Evolutionary conservation across 108 stramenopile genomes (phyloP).

Genomic region (Pseudonitzschia delicatissima): DNA sequence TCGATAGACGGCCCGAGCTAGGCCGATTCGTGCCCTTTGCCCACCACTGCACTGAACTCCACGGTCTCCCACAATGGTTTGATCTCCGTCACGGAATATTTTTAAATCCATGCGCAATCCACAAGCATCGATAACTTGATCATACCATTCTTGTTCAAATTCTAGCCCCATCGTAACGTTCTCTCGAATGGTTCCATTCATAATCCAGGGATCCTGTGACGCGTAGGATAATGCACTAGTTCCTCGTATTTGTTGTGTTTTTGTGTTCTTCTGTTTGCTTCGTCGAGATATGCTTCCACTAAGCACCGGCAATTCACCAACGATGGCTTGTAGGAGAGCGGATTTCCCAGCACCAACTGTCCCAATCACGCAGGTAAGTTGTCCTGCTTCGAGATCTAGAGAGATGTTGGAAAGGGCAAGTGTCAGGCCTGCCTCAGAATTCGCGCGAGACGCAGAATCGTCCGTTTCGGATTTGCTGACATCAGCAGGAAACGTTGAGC

Average conservation of each 20-base stretch:
- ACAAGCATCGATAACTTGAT: slow-evolving; percentile 67
- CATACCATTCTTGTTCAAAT: slow-evolving; percentile 55
- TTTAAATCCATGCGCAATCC: slow-evolving; percentile 72
- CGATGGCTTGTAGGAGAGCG: slow-evolving; percentile 61
- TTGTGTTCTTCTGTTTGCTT: background rate
- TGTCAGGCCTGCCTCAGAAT: slow-evolving; percentile 47
- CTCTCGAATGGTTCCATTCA: slow-evolving; percentile 83
- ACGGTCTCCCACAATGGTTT: slow-evolving; percentile 88
- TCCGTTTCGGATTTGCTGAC: no score
- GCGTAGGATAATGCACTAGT: slow-evolving; percentile 60
- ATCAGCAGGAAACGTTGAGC: no score
- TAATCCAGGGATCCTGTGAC: slow-evolving; percentile 91
- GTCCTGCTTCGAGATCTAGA: slow-evolving; percentile 43
- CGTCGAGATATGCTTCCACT: slow-evolving; percentile 27
- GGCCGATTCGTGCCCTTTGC: slow-evolving; percentile 86
- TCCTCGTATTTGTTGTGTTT: slow-evolving; percentile 28
- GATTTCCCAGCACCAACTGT: slow-evolving; percentile 64
- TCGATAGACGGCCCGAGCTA: slow-evolving; percentile 67
- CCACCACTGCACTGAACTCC: slow-evolving; percentile 94
- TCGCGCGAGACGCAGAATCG: slow-evolving; percentile 29
- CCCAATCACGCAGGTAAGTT: slow-evolving; percentile 63
- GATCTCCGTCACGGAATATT: slow-evolving; percentile 70
- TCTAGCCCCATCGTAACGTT: slow-evolving; percentile 80
- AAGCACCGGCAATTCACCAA: slow-evolving; percentile 58
- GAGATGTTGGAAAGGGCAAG: slow-evolving; percentile 44